phyloP scores from a whole-genome alignment of 2,329 filamentous ascomycete species.

The Microcera coccophila region DNA sequence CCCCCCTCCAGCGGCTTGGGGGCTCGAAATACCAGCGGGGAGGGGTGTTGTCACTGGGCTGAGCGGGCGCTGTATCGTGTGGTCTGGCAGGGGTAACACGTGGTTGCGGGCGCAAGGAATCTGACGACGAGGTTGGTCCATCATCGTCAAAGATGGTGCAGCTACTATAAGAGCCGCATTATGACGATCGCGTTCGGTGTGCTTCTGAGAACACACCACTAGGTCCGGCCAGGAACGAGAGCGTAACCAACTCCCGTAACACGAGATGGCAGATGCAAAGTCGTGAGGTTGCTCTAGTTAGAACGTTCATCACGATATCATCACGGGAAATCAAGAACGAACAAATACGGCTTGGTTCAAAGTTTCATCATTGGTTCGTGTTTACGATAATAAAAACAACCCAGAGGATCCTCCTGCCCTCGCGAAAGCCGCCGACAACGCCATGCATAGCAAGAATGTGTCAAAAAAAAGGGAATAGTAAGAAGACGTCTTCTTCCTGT shows the following conservation, averaged over 20 bases:
- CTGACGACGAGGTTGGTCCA: neutral
- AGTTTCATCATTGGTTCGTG: no score
- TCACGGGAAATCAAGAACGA: neutral
- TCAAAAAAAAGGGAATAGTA: no score
- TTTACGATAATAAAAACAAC: no score
- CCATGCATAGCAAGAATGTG: no score
- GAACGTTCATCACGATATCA: neutral
- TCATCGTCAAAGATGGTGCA: neutral
- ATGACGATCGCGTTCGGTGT: neutral
- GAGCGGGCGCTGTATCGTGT: no score
- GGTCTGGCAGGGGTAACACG: neutral
- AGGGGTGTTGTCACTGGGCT: neutral
- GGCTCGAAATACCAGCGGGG: slow-evolving; percentile 1
- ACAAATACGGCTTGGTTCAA: no score
- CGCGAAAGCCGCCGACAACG: no score
- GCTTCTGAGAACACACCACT: neutral
- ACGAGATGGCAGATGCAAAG: neutral
- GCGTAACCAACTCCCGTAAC: no score
- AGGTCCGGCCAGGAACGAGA: neutral
- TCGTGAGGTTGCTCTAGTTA: neutral
- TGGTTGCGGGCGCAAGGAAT: neutral
- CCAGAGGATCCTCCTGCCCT: no score
- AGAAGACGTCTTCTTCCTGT: no score
- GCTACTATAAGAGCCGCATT: no score
- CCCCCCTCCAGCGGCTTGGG: neutral